Evolutionary conservation across 2,329 filamentous ascomycete genomes (phyloP).

Genomic region (Acrodontium crateriforme): DNA sequence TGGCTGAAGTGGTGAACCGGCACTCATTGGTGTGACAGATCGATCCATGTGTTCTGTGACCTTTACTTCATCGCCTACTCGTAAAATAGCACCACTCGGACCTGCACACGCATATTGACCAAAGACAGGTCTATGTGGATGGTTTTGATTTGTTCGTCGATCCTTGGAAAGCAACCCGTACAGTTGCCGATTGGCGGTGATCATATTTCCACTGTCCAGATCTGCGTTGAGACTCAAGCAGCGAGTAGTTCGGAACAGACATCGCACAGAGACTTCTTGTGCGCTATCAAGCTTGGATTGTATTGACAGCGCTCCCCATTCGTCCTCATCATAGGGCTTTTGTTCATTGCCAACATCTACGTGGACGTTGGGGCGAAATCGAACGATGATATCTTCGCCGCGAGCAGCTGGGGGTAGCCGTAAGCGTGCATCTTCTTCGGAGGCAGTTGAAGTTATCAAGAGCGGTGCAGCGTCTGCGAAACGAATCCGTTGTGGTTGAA

Average conservation of each 20-base stretch:
- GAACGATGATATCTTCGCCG: conserved; percentile 20
- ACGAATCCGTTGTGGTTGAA: conserved; percentile 20
- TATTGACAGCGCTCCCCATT: conserved; percentile 21
- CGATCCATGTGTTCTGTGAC: conserved; percentile 13
- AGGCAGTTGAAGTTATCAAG: conserved; percentile 21
- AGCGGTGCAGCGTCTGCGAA: conserved; percentile 22
- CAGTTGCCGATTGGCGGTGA: conserved; percentile 19
- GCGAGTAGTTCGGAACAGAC: conserved; percentile 17
- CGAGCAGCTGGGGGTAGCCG: conserved; percentile 16
- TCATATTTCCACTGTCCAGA: conserved; percentile 19
- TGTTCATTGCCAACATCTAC: conserved; percentile 19
- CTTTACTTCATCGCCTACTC: conserved; percentile 20
- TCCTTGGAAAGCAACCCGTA: conserved; percentile 21
- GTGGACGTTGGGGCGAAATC: conserved; percentile 21
- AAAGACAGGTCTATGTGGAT: conserved; percentile 22
- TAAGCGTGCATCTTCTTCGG: conserved; percentile 19
- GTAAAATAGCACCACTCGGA: conserved; percentile 19
- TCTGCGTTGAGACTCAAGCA: conserved; percentile 21
- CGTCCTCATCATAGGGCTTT: conserved; percentile 19
- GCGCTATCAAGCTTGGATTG: conserved; percentile 14
- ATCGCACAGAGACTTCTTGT: conserved; percentile 21
- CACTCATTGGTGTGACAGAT: conserved; percentile 6
- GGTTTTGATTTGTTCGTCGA: conserved; percentile 19
- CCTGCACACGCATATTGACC: conserved; percentile 24
- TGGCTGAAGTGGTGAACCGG: conserved; percentile 1